Evolutionary conservation across 768 basidiomycete genomes (phyloP).

Genomic region (Mycena chlorophos): DNA sequence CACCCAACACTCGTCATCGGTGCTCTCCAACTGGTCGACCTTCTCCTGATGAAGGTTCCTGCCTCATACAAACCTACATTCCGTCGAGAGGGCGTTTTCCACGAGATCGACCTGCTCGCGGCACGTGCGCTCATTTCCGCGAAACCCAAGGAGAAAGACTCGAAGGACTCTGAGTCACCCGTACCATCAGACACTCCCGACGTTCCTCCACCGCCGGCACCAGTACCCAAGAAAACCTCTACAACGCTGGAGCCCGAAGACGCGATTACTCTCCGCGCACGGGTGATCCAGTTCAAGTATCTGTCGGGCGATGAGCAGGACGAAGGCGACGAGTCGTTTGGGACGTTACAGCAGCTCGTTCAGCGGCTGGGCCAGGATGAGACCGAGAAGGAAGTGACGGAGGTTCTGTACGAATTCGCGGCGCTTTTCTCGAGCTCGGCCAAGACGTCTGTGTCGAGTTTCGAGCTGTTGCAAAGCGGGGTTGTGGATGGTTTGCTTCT

Average conservation of each 20-base stretch:
- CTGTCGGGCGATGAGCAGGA: constrained; percentile 56
- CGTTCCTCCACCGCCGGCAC: constrained; percentile 34
- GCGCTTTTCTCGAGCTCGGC: constrained; percentile 74
- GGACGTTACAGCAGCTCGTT: constrained; percentile 64
- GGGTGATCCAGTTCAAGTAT: constrained; percentile 85
- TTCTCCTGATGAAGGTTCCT: constrained; percentile 83
- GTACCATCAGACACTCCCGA: constrained; percentile 42
- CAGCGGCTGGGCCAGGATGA: constrained; percentile 57
- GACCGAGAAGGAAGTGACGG: constrained; percentile 62
- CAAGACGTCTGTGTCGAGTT: constrained; percentile 88
- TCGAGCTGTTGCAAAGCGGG: constrained; percentile 92
- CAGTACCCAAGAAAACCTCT: constrained; percentile 60
- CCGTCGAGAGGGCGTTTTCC: constrained; percentile 93
- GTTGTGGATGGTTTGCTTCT: constrained; percentile 84
- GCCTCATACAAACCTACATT: constrained; percentile 85
- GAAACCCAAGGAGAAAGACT: constrained; percentile 53
- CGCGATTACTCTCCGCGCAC: constrained; percentile 87
- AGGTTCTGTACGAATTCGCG: constrained; percentile 72
- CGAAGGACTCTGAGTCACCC: constrained; percentile 41
- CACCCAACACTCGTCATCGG: constrained; percentile 83
- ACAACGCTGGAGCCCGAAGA: constrained; percentile 83
- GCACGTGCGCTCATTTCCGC: constrained; percentile 57
- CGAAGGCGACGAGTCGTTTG: constrained; percentile 63
- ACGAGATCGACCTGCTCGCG: constrained; percentile 85
- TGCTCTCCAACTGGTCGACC: constrained; percentile 90